Percentiles rank a stretch among this genome's conserved stretches.
Evolutionary conservation across 129 eudicot genomes (phyloP).

Genomic region (Calendula officinalis): DNA sequence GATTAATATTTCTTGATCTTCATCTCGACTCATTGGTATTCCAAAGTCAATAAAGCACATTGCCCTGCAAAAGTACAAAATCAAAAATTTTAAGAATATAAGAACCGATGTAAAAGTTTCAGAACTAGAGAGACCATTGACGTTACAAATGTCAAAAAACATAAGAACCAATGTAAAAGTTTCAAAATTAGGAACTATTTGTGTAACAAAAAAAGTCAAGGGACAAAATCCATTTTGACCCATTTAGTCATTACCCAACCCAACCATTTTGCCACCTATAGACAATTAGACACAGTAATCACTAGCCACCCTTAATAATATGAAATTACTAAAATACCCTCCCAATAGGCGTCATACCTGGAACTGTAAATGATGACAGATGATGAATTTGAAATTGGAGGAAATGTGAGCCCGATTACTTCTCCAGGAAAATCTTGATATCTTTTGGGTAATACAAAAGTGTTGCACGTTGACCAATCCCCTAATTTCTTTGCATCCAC

Average conservation of each 20-base stretch:
- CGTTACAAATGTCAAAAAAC: no score
- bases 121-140: no score
- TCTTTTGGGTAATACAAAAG: slow-evolving; percentile 62
- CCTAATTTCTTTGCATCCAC: slow-evolving; percentile 93
- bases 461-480: slow-evolving; percentile 77
- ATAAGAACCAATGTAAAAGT: background rate
- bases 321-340: background rate
- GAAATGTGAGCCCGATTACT: slow-evolving; percentile 90
- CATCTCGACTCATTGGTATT: slow-evolving; percentile 61
- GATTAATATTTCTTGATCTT: slow-evolving; percentile 34
- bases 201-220: no score
- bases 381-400: slow-evolving; percentile 59
- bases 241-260: no score
- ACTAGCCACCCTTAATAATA: no score
- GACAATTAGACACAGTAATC: background rate
- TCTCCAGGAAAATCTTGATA: slow-evolving; percentile 95
- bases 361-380: slow-evolving; percentile 77
- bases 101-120: background rate
- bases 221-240: no score
- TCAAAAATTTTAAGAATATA: no score
- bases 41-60: slow-evolving; percentile 89
- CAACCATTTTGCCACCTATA: no score
- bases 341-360: slow-evolving; percentile 40
- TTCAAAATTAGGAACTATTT: background rate
- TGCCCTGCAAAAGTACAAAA: slow-evolving; percentile 47